These are phyloP conservation scores for Taxillus chinensis DNA, from an alignment of 164 flowering plant genomes.

Conservation along the genomic window DNA sequence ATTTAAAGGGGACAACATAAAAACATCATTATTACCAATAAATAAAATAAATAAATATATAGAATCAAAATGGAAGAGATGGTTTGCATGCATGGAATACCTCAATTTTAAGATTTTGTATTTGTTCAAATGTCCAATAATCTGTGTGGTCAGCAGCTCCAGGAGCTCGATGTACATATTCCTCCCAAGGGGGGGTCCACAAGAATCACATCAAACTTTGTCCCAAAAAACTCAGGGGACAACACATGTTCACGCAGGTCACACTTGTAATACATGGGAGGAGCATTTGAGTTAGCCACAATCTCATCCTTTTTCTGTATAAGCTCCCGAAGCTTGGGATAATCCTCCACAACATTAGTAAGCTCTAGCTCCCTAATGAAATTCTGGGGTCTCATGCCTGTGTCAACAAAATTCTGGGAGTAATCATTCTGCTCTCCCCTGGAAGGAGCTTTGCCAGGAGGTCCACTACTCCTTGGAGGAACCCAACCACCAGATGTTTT, in stretches of 20 bases:
- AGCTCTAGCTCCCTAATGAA: slow-evolving; percentile 94
- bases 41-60: too few species aligned
- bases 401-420: slow-evolving; percentile 98
- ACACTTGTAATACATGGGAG: slow-evolving; percentile 91
- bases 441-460: slow-evolving; percentile 95
- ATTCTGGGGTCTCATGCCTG: slow-evolving; percentile 97
- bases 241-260: slow-evolving; percentile 70
- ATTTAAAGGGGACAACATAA: too few species aligned
- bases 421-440: slow-evolving; percentile 99
- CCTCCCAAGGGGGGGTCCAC: slow-evolving; percentile 99
- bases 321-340: slow-evolving; percentile 95
- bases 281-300: slow-evolving; percentile 68
- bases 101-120: slow-evolving; percentile 90
- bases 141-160: slow-evolving; percentile 94
- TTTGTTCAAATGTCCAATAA: slow-evolving; percentile 96
- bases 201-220: slow-evolving; percentile 96
- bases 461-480: slow-evolving; percentile 57
- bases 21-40: too few species aligned
- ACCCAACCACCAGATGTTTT: slow-evolving; percentile 59
- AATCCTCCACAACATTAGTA: slow-evolving; percentile 91
- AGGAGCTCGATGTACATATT: slow-evolving; percentile 96
- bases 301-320: slow-evolving; percentile 98
- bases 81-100: slow-evolving; percentile 18
- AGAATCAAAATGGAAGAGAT: too few species aligned
- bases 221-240: slow-evolving; percentile 81